A percentile compares a stretch with the other conserved stretches of the same genome.
These are phyloP conservation scores for Penicillium flavigenum DNA, from an alignment of 495 filamentous ascomycete genomes.

Conservation along the genomic window DNA sequence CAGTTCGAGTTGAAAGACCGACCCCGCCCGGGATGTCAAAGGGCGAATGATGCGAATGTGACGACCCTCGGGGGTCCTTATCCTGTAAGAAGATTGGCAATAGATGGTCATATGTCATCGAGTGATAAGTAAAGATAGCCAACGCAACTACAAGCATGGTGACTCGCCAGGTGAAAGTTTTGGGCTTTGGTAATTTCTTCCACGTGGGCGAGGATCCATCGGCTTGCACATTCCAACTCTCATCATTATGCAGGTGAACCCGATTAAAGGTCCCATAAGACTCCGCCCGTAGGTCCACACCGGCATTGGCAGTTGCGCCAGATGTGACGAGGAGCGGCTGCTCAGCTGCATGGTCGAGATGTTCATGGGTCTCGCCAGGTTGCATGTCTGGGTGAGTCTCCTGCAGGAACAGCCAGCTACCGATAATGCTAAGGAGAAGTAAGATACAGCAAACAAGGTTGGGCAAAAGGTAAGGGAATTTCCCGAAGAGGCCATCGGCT, in stretches of 20 bases:
- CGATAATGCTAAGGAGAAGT: conserved; percentile 69
- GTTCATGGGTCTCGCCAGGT: conserved; percentile 50
- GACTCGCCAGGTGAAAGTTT: conserved; percentile 63
- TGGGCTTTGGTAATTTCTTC: conserved; percentile 37
- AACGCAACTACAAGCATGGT: conserved; percentile 69
- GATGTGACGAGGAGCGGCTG: conserved; percentile 71
- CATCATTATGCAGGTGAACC: conserved; percentile 51
- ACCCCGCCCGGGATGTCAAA: conserved; percentile 71
- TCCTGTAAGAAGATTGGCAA: conserved; percentile 85
- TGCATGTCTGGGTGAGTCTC: conserved; percentile 83
- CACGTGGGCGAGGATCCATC: conserved; percentile 45
- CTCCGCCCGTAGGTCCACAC: conserved; percentile 68
- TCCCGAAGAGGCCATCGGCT: conserved; percentile 61
- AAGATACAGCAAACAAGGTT: conserved; percentile 74
- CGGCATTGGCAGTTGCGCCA: conserved; percentile 65
- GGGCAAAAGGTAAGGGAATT: conserved; percentile 78
- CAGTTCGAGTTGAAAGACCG: conserved; percentile 67
- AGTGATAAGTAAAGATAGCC: conserved; percentile 83
- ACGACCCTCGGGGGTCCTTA: conserved; percentile 38
- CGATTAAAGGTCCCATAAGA: conserved; percentile 76
- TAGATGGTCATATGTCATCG: conserved; percentile 83
- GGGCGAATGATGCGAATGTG: conserved; percentile 29
- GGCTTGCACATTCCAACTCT: conserved; percentile 47
- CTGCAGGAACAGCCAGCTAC: conserved; percentile 70
- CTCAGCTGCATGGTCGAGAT: conserved; percentile 55